A percentile compares a stretch with the other conserved stretches of the same genome.
These are phyloP conservation scores for Pleurotus eryngii DNA, from an alignment of 768 basidiomycete species.

Conservation along the genomic window DNA sequence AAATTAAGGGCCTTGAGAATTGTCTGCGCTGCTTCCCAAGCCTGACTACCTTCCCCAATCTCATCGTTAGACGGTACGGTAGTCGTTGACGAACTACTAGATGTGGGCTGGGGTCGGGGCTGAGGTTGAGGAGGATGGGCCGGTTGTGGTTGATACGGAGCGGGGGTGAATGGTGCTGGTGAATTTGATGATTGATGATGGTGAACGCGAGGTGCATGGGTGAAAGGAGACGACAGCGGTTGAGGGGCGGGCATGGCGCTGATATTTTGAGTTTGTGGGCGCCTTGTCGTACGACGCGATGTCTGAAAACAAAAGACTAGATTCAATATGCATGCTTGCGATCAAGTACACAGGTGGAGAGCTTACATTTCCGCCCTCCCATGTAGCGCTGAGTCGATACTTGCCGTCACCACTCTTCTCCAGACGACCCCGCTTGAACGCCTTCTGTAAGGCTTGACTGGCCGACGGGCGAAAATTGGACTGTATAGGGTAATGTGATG, in stretches of 20 bases:
- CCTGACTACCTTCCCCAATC: constrained; percentile 47
- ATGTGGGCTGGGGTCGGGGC: constrained; percentile 9
- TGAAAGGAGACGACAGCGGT: constrained; percentile 48
- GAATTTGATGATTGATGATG: constrained; percentile 24
- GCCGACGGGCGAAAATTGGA: constrained; percentile 89
- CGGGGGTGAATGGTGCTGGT: background rate
- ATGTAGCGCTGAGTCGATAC: constrained; percentile 70
- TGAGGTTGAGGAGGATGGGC: constrained; percentile 19
- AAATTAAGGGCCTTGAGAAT: constrained; percentile 79
- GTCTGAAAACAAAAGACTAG: constrained; percentile 43
- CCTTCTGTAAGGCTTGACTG: constrained; percentile 86
- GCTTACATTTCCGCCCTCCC: constrained; percentile 82
- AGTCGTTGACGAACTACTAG: constrained; percentile 9
- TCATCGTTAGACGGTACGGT: constrained; percentile 24
- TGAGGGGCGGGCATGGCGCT: constrained; percentile 15
- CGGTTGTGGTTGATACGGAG: constrained; percentile 20
- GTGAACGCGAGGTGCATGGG: constrained; percentile 48
- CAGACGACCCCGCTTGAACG: constrained; percentile 76
- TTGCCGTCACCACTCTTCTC: constrained; percentile 72
- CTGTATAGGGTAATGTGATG: constrained; percentile 74
- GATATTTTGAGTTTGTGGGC: constrained; percentile 59
- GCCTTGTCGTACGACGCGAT: constrained; percentile 71
- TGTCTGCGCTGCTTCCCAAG: constrained; percentile 76
- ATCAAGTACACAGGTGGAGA: background rate
- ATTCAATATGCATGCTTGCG: constrained; percentile 2